Conservation (phyloP, 2,329 filamentous ascomycete genomes). For the Aquanectria penicillioides region DNA sequence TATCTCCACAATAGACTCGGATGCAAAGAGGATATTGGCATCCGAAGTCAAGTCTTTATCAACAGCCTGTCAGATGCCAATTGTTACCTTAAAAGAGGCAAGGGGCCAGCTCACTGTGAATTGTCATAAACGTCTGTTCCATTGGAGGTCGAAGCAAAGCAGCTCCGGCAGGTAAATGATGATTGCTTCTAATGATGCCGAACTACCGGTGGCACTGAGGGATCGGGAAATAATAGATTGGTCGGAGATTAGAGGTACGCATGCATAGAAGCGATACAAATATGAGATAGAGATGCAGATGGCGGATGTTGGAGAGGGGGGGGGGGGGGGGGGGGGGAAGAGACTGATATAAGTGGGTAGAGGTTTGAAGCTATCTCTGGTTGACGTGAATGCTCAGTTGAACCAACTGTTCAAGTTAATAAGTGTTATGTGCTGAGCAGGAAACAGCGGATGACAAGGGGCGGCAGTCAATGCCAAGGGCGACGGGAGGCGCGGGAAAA, state of each 20-base stretch:
- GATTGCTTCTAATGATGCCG: neutral
- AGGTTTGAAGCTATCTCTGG: constrained; percentile 20
- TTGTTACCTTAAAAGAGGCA: neutral
- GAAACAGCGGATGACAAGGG: constrained; percentile 5
- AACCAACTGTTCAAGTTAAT: neutral
- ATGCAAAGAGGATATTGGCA: constrained; percentile 84
- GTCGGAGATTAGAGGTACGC: too few species aligned
- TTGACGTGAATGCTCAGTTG: constrained; percentile 7
- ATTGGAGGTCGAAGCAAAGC: constrained; percentile 52
- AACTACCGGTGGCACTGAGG: neutral
- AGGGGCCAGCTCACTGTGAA: constrained; percentile 73
- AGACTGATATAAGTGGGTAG: constrained; percentile 4
- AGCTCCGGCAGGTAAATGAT: constrained; percentile 6
- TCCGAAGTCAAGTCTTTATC: constrained; percentile 75
- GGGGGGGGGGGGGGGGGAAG: too few species aligned
- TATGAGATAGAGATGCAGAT: neutral
- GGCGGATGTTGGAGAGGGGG: neutral
- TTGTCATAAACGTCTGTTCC: constrained; percentile 92
- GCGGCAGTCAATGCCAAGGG: constrained; percentile 3
- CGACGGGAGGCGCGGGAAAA: constrained; percentile 7
- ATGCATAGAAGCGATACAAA: neutral
- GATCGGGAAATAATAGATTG: neutral
- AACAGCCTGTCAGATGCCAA: neutral
- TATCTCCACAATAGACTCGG: constrained; percentile 84
- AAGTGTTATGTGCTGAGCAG: neutral